Base-by-base conservation (phyloP, 176 grass and related monocot species). In the Oryza officinalis region DNA sequence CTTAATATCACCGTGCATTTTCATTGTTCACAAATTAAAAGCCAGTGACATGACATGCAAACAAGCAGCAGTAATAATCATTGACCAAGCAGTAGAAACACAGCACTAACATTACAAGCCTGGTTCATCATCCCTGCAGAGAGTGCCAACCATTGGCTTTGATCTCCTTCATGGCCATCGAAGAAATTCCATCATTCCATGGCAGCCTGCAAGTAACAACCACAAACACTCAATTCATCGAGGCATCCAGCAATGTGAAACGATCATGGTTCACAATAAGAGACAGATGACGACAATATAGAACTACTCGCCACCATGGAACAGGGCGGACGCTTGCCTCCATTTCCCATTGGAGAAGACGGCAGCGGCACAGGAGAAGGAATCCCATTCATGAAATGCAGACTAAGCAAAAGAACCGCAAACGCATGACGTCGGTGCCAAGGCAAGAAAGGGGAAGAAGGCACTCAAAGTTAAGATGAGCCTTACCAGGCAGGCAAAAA, bases 361-460 rank as follows among this genome's bases (percentile, higher is more conserved):
- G 1, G 15, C 47, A 50, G 4, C 0, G 14, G 4, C 0, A 1
- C 47, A 50, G 47, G 47, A 50, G 45, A 47, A 47, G 47, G 47
- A 50, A 6, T 50, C 14, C 14, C 47, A 50, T 71, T 70, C 69
- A 57, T 72, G 32, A 41, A 37, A 35, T 86, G 61, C 65, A 92
- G 90, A 63, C 64, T 71, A 75, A 85, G 6, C 77, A 72, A n/a
- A 81, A 84, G 88, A 84, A 84, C 72, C 74, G 86, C 49, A 88
- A 86, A 49, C 67, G 80, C 27, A 44, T 71, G 76, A 74, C 57
- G 72, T 63, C 90, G 84, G 82, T 50, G 84, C 78, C 26, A 74
- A 91, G 71, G 86, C 78, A 37, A 82, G 81, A 80, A 86, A 66
- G 67, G 43, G 32, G 4, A 85, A 80, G 49, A 79, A 47, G 17